Percentiles rank a stretch among this genome's conserved stretches.
phyloP scores from a whole-genome alignment of 345 rosid species.

The Rhizophora apiculata region DNA sequence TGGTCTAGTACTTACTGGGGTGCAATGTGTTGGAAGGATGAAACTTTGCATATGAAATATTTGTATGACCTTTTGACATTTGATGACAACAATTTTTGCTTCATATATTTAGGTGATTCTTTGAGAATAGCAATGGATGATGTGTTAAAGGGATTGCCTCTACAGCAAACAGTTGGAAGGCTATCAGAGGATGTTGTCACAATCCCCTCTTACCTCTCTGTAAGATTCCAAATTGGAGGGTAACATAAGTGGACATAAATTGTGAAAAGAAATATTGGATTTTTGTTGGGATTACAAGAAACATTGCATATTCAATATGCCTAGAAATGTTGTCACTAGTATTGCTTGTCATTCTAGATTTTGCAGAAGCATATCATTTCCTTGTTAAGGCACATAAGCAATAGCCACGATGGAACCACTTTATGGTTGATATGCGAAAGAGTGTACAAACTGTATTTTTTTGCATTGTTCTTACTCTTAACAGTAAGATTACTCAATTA shows the following conservation, averaged over 20 bases:
- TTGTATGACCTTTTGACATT: not conserved
- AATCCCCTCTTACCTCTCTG: constrained; percentile 49
- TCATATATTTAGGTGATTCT: constrained; percentile 47
- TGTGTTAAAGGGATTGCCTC: constrained; percentile 48
- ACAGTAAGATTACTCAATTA: too few relatives aligned
- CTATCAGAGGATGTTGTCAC: constrained; percentile 44
- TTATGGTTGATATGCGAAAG: too few relatives aligned
- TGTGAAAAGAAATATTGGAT: not conserved
- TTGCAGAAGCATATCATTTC: too few relatives aligned
- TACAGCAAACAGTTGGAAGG: constrained; percentile 37
- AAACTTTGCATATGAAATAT: not conserved
- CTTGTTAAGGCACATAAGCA: too few relatives aligned
- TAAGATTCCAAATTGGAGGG: constrained; percentile 28
- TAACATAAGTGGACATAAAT: not conserved
- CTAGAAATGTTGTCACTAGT: not conserved
- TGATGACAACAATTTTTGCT: constrained; percentile 7
- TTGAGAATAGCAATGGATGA: constrained; percentile 37
- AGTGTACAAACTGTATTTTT: too few relatives aligned
- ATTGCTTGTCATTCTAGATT: too few relatives aligned
- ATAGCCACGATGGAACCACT: too few relatives aligned
- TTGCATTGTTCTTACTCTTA: too few relatives aligned
- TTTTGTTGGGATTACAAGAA: not conserved
- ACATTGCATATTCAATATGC: not conserved
- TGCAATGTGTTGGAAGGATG: not conserved
- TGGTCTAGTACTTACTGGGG: not conserved